Conservation (phyloP, 192 early-diverging fungal genomes). For the Linnemannia exigua region DNA sequence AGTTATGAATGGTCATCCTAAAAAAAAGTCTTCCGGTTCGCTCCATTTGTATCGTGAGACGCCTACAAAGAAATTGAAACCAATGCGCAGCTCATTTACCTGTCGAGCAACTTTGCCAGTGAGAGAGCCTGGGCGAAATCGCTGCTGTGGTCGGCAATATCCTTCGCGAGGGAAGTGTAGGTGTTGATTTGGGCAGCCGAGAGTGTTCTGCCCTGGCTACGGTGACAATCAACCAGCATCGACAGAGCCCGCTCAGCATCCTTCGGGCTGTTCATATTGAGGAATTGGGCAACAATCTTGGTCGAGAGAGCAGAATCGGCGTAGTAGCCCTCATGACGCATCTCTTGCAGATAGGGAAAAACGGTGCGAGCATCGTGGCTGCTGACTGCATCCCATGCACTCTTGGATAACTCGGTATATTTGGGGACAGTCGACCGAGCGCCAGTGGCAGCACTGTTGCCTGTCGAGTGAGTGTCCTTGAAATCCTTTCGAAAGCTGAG, state of each 20-base stretch:
- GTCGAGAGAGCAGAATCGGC: slow-evolving; percentile 39
- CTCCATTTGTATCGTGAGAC: slow-evolving; percentile 5
- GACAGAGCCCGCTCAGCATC: slow-evolving; percentile 50
- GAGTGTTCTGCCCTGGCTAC: slow-evolving; percentile 20
- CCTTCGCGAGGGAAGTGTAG: slow-evolving; percentile 45
- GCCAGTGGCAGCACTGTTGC: neutral
- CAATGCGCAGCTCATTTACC: slow-evolving; percentile 18
- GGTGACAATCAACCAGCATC: slow-evolving; percentile 50
- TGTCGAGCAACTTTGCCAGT: slow-evolving; percentile 40
- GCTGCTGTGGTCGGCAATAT: slow-evolving; percentile 53
- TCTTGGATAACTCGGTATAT: slow-evolving; percentile 32
- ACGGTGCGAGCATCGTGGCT: slow-evolving; percentile 44
- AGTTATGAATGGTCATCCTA: neutral
- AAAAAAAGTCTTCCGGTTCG: neutral
- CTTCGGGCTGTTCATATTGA: slow-evolving; percentile 42
- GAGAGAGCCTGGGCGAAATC: slow-evolving; percentile 50
- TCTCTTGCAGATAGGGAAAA: slow-evolving; percentile 43
- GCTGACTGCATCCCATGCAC: slow-evolving; percentile 42
- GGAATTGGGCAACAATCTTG: slow-evolving; percentile 43
- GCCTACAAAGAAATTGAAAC: neutral
- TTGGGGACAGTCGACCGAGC: slow-evolving; percentile 7
- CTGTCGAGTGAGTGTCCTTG: neutral
- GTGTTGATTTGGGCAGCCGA: slow-evolving; percentile 33
- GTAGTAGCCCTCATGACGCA: slow-evolving; percentile 43
- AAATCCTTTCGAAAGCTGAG: slow-evolving; percentile 24